Evolutionary conservation across 2,329 filamentous ascomycete genomes (phyloP).

Genomic region (Aciculosporium take): DNA sequence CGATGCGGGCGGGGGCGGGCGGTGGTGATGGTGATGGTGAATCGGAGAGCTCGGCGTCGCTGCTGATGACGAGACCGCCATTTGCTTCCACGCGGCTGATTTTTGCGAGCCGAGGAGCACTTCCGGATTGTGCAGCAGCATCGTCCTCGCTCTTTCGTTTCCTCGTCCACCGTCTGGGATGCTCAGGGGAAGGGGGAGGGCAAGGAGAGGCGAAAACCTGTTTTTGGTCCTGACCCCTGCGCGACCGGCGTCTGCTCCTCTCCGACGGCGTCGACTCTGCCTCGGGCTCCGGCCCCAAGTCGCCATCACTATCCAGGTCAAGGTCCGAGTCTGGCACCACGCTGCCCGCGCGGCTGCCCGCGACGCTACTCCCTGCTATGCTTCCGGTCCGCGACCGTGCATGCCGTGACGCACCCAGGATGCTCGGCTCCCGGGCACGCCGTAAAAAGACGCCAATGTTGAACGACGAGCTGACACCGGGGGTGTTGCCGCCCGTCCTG

Average conservation of each 20-base stretch:
- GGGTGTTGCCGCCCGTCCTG: conserved; percentile 31
- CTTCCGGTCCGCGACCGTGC: conserved; percentile 18
- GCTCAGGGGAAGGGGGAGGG: background rate
- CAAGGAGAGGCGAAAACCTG: too few relatives aligned
- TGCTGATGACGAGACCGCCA: conserved; percentile 14
- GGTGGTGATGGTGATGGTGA: conserved; percentile 22
- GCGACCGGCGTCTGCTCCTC: conserved; percentile 22
- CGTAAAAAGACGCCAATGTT: conserved; percentile 45
- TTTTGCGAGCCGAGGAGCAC: conserved; percentile 24
- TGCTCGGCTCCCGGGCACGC: conserved; percentile 45
- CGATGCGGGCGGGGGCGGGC: conserved; percentile 13
- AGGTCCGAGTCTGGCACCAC: conserved; percentile 19
- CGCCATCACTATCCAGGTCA: conserved; percentile 25
- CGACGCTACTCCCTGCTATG: conserved; percentile 1
- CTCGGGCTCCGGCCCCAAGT: conserved; percentile 43
- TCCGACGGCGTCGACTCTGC: conserved; percentile 55
- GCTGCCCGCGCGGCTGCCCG: conserved; percentile 9
- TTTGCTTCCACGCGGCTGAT: conserved; percentile 16
- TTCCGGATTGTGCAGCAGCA: conserved; percentile 25
- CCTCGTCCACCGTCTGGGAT: conserved; percentile 22
- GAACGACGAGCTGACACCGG: conserved; percentile 34
- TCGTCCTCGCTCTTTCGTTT: conserved; percentile 41
- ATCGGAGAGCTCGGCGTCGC: conserved; percentile 25
- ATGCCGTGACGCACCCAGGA: conserved; percentile 38
- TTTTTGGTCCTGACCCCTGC: conserved; percentile 14